A percentile compares a stretch with the other conserved stretches of the same genome.
These are phyloP conservation scores for Candida pseudoviswanathii DNA, from an alignment of 1,139 yeast genomes.

Conservation along the genomic window DNA sequence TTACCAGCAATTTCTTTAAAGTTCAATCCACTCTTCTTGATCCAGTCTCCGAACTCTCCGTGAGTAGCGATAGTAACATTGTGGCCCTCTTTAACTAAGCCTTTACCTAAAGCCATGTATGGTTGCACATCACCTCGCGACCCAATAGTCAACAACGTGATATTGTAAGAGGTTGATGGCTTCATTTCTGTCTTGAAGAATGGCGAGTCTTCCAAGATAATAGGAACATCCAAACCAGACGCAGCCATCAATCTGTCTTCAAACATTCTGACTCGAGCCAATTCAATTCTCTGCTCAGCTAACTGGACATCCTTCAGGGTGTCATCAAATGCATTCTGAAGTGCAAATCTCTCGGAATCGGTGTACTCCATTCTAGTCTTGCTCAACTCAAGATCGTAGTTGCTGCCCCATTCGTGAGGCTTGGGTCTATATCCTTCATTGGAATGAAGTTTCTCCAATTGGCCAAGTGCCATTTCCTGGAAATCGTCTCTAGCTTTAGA, in stretches of 20 bases:
- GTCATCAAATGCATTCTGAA: conserved; percentile 4
- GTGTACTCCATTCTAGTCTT: conserved; percentile 18
- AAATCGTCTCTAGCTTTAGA: conserved; percentile 75
- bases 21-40: conserved; percentile 62
- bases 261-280: conserved; percentile 60
- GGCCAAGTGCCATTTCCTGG: conserved; percentile 52
- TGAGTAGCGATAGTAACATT: conserved; percentile 84
- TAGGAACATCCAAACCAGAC: conserved; percentile 66
- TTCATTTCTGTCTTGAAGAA: conserved; percentile 52
- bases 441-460: conserved; percentile 44
- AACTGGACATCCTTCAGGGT: conserved; percentile 10
- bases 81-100: conserved; percentile 79
- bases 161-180: conserved; percentile 55
- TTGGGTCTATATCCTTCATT: conserved; percentile 29
- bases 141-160: conserved; percentile 84
- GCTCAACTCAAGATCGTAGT: conserved; percentile 22
- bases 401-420: conserved; percentile 33
- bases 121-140: conserved; percentile 98
- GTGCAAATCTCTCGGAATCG: conserved; percentile 12
- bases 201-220: conserved; percentile 67
- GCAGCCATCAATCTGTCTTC: conserved; percentile 62
- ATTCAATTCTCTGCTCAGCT: conserved; percentile 32
- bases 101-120: conserved; percentile 85
- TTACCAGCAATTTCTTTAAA: conserved; percentile 86
- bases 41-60: conserved; percentile 76